phyloP scores from a whole-genome alignment of 192 early-diverging fungal species.

The Gaertneriomyces sp. region DNA sequence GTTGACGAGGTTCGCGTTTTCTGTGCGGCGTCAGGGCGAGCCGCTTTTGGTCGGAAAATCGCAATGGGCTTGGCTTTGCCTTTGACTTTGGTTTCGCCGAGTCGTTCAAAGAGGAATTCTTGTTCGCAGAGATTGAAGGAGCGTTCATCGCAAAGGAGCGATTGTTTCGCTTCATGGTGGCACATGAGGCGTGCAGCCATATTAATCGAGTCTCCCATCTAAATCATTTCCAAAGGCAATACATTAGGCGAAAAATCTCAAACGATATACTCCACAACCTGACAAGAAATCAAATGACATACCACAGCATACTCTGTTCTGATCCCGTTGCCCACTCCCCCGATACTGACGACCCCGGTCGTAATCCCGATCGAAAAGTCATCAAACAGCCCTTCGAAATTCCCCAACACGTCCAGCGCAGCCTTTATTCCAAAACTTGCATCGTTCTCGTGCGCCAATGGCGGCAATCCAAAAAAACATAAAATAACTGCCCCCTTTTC shows the following conservation, averaged over 20 bases:
- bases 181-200: slow-evolving; percentile 57
- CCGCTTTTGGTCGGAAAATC: slow-evolving; percentile 40
- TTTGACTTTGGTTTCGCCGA: slow-evolving; percentile 48
- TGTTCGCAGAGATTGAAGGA: slow-evolving; percentile 45
- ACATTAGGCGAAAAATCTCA: neutral
- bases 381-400: slow-evolving; percentile 42
- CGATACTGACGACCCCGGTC: slow-evolving; percentile 51
- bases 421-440: slow-evolving; percentile 45
- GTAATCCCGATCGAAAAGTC: slow-evolving; percentile 57
- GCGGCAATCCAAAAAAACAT: slow-evolving; percentile 51
- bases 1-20: slow-evolving; percentile 9
- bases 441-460: slow-evolving; percentile 53
- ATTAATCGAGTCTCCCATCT: slow-evolving; percentile 61
- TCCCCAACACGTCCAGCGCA: slow-evolving; percentile 38
- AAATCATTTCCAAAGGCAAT: neutral
- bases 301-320: slow-evolving; percentile 58
- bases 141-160: slow-evolving; percentile 49
- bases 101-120: slow-evolving; percentile 47
- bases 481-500: slow-evolving; percentile 54
- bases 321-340: slow-evolving; percentile 47
- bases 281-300: slow-evolving; percentile 9
- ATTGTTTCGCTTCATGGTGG: slow-evolving; percentile 22
- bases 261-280: neutral
- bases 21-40: neutral
- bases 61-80: slow-evolving; percentile 42